phyloP scores from a whole-genome alignment of 345 rosid genomes.

The Eucalyptus cloeziana region DNA sequence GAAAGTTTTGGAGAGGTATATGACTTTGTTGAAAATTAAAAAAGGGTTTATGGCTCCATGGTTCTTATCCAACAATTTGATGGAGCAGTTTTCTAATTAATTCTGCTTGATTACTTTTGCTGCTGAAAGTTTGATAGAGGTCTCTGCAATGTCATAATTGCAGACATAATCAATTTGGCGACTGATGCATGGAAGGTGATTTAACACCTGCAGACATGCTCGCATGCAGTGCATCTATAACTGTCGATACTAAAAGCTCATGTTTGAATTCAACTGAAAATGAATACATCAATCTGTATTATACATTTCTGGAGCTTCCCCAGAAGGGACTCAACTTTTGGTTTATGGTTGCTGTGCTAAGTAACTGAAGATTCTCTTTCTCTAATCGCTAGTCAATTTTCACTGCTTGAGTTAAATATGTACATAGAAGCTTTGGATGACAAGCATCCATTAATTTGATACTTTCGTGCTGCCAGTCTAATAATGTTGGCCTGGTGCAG shows the following conservation, averaged over 20 bases:
- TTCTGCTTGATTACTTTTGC: neutral
- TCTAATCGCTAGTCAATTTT: neutral
- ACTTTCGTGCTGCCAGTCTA: neutral
- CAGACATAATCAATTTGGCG: neutral
- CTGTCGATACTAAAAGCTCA: neutral
- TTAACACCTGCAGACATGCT: neutral
- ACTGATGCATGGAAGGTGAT: neutral
- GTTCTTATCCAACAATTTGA: neutral
- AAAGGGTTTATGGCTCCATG: neutral
- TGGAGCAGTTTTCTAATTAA: neutral
- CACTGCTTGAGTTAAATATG: neutral
- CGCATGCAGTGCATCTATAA: neutral
- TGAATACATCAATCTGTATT: neutral
- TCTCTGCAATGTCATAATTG: neutral
- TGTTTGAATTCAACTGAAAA: neutral
- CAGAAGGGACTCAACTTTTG: neutral
- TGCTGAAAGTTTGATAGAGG: neutral
- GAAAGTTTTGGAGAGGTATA: neutral
- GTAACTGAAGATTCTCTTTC: neutral
- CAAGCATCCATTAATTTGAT: neutral
- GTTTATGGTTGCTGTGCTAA: neutral
- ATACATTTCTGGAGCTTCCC: neutral
- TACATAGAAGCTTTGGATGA: neutral
- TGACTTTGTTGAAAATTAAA: neutral
- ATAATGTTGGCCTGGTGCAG: neutral